Base-by-base conservation (phyloP, 2,329 filamentous ascomycete genomes). In the Trichophyton verrucosum region DNA sequence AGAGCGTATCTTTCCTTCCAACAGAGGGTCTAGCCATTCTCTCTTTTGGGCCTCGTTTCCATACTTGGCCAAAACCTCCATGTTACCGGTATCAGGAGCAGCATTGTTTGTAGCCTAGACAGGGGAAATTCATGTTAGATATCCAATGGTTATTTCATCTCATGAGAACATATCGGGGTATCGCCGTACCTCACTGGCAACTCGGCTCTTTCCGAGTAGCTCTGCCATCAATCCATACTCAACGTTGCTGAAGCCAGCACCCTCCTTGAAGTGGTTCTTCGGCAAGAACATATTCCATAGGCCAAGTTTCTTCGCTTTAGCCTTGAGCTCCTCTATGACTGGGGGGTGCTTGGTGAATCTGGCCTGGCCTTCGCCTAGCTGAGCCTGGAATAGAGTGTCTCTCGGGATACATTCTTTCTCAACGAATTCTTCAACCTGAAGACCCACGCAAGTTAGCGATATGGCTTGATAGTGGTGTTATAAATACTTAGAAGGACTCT, bases 211-310 rank as follows among this genome's bases (percentile, higher is more conserved):
- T 65, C 94, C 94, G 68, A 97, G 80, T 77, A 89, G 88, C 78
- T 99, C 94, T 17, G 94, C 94, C 91, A 97, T 99, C 68, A 99
- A 78, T 11, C 91, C 94, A 72, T 99, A 99, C 77, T 99, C 94
- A 64, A 99, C 80, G 76, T 97, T 99, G 63, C 86, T 89, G 78
- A 90, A 96, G 38, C 94, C 94, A 24, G 92, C 91, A 1, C 91
- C 95, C 78, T 96, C 89, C 74, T 87, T 89, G 81, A 96, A 97
- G 77, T 96, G 91, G 68, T 86, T 91, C 78, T 88, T 92, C 65
- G 94, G 89, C 67, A 99, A 77, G 80, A 99, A 99, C 86, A 99
- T 88, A 77, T 99, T 99, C 94, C 94, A 99, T 53, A 99, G 80
- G 1, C 92, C 94, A 27, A 96, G 82, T 67, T 87, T 81, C 70